These are phyloP conservation scores for Aristolochia californica DNA, from an alignment of 164 flowering plant genomes.

Conservation along the genomic window DNA sequence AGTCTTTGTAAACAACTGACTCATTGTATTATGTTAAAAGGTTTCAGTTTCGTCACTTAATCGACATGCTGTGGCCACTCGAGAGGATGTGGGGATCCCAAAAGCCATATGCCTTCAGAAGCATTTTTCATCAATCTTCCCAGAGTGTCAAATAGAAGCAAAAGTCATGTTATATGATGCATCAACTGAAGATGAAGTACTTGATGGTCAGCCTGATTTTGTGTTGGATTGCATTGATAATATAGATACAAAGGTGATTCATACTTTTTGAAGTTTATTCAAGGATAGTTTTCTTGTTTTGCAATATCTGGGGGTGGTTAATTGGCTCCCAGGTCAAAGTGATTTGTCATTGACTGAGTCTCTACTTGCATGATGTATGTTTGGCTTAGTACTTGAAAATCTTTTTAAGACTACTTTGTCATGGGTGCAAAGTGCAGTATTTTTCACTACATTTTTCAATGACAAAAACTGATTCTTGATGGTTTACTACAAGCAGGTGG, in stretches of 20 bases:
- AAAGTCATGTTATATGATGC: conserved; percentile 74
- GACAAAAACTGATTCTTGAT: not conserved
- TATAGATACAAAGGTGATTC: conserved; percentile 82
- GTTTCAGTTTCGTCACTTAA: conserved; percentile 94
- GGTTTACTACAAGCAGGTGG: conserved; percentile 36
- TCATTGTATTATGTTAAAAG: conserved; percentile 25
- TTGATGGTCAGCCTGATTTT: conserved; percentile 88
- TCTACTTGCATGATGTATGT: not conserved
- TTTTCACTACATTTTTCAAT: too few relatives aligned
- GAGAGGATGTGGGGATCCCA: conserved; percentile 93
- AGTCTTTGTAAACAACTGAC: too few relatives aligned
- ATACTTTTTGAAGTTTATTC: not conserved
- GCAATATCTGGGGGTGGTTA: too few relatives aligned
- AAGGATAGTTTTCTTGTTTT: not conserved
- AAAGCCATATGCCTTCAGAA: conserved; percentile 91
- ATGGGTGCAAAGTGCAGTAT: not conserved
- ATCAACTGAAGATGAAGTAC: conserved; percentile 86
- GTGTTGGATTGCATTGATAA: conserved; percentile 98
- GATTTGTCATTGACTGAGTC: not conserved
- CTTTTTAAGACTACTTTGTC: not conserved
- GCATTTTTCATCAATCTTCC: conserved; percentile 77
- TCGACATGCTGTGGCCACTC: conserved; percentile 94
- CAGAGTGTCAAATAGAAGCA: conserved; percentile 81
- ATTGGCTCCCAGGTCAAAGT: too few relatives aligned
- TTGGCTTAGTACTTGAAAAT: not conserved